Base-by-base conservation (phyloP, 2,329 filamentous ascomycete genomes). In the Cladosporium phlei region DNA sequence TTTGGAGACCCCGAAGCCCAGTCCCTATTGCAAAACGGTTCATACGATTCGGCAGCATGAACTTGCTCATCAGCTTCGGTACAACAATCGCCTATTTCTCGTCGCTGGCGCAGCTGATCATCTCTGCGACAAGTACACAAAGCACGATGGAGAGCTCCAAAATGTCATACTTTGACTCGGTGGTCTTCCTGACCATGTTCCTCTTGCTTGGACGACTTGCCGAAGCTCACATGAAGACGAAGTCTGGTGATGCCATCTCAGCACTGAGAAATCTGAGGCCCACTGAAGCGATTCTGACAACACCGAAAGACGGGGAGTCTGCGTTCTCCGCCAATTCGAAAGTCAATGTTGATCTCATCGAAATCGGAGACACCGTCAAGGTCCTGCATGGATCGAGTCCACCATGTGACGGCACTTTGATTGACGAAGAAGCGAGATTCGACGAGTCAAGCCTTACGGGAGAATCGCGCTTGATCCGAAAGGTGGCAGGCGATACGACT, bases 41-140 rank as follows among this genome's bases (percentile, higher is more conserved):
- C 60, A 88, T 89, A 64, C 82, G 86, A n/a, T 96, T 96, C 59
- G 90, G 90, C 7, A 95, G 89, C 70, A 96, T 96, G 90, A 95
- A 95, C 62, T 85, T 94, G 71, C 77, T 96, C 50, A 90, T 96
- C 67, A 93, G 86, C 6, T 75, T 95, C 2, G 90, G 89, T 5
- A 95, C 90, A 0, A 85, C 81, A 2, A 88, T 96, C 50, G 90
- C 90, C 1, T 95, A 95, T 63, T 72, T 94, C 52, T 83, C 88
- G 0, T 95, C 88, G 0, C 70, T 95, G 19, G 84, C 81, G 12
- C 82, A 94, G 53, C 76, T 96, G 42, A 78, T 81, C 5, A 78
- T 82, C 3, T 27, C 44, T 14, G 38, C 37, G 2, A 47, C 48
- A 3, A 27, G 43, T 9, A 35, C 43, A 28, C 29, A 35, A 2